Base-by-base conservation (phyloP, 2,329 filamentous ascomycete species). In the Fusarium sp. region DNA sequence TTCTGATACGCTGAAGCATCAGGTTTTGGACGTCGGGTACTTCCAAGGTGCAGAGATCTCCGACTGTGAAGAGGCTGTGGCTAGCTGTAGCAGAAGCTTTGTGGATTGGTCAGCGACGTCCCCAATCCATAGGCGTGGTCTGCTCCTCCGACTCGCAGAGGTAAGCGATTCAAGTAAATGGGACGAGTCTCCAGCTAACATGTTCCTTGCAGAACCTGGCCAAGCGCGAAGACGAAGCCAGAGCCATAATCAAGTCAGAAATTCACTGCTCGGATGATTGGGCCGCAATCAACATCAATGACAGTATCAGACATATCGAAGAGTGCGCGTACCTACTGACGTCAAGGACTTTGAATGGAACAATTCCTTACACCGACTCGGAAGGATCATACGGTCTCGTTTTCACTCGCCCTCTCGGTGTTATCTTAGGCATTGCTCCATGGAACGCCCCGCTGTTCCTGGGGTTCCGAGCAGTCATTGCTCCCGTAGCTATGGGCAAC, bases 401-500 rank as follows among this genome's bases (percentile, higher is more conserved):
- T 29, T 25, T 54, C 38, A 54, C n/a, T 3, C 34, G 41, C 20
- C 51, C 51, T 25, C 41, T 43, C 1, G 51, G 51, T 11, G 51
- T 54, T 30, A 2, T 54, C 13, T 40, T 54, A 2, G 51, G 24
- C 18, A 43, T 54, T 24, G 51, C 51, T 8, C 51, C 51, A 13
- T 54, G 59, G 54, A 62, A 58, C 30, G 59, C 53, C 13, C 59
- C 53, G 1, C 49, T 53, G 9, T 32, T 32, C 1, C 44, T 60
- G 15, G 61, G 56, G 1, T 8, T 27, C 10, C 48, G 55, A 22
- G 27, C 55, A 12, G 34, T 60, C 16, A 24, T 49, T 12, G 41
- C 47, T 53, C 41, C 48, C 3, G n/a, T 63, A 6, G 60, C 60
- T 8, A 51, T 48, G 9, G 92, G 92, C 22, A 94, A 94, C 78